Base-by-base conservation (phyloP, 2,329 filamentous ascomycete genomes). In the Sporothrix sp. region DNA sequence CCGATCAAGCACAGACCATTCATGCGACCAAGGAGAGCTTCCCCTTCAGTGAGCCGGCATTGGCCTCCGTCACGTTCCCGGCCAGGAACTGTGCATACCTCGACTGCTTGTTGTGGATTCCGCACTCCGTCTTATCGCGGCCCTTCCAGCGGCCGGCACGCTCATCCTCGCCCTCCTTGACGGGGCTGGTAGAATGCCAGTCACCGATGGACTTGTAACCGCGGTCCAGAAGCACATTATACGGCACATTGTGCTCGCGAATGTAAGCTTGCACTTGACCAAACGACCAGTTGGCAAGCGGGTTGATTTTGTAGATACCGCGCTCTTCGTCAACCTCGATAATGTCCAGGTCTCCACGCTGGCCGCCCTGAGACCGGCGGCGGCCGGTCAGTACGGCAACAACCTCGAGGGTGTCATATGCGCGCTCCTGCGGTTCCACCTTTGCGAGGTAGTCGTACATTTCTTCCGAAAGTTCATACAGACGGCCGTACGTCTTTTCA, bases 131-230 rank as follows among this genome's bases (percentile, higher is more conserved):
- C 83, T 98, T 98, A 62, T 77, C 72, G 68, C 89, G 85, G 55
- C 93, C 93, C 78, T 95, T 96, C 93, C 93, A 98, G 59, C 93
- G 84, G 52, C 93, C 93, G 8, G 93, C 85, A 47, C 93, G 84
- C 79, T 98, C 93, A 62, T 97, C 93, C 70, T 98, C 93, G 58
- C 87, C 87, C 53, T 91, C 88, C 56, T 76, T 81, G 54, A 97
- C 89, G 11, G 93, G 90, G 59, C 81, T 84, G 4, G 93, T 98
- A 46, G 89, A 95, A 76, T 98, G 93, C 87, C 90, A 97, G 74
- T 98, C 93, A 55, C 93, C 93, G 56, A 98, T 78, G 58, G 88
- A 95, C 78, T 97, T 96, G 78, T 98, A 98, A n/a, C 93, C 93
- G 53, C 75, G 77, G 70, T 96, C 87, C 42, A 98, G 78, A 27